Base-by-base conservation (phyloP, 352 stramenopile genomes). In the Phytophthora ohioensis region DNA sequence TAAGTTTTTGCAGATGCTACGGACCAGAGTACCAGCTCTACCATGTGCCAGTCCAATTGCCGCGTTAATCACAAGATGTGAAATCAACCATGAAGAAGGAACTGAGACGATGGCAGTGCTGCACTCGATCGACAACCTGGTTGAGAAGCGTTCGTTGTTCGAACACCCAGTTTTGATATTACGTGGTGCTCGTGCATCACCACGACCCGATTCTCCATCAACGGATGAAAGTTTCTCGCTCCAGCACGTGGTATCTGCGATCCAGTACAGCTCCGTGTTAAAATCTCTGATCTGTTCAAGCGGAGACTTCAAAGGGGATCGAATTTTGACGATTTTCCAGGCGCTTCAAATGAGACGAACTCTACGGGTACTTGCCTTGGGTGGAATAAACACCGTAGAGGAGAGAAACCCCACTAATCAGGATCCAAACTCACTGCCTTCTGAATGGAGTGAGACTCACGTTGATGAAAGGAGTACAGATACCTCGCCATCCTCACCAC, bases 61-160 rank as follows among this genome's bases (percentile, higher is more conserved):
- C 9, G 15, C 41, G 3, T 45, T 91, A 7, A 69, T 87, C 5
- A 13, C 61, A 1, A 64, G 53, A 34, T 79, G 61, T n/a, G 69
- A 80, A 36, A 27, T 30, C 4, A 76, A 72, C 7, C 57, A 78
- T 27, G 34, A 30, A 1, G 42, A 63, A 31, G 80, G 71, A 9
- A 49, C 71, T 3, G 79, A 86, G 42, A 61, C 73, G 4, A 75
- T 78, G 30, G 71, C 78, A 30, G 31, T 30, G 5, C 21, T 84
- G 2, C n/a, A 58, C 11, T 52, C 66, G 8, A 48, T 82, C 5
- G 63, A 74, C 9, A 76, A 67, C 13, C n/a, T 84, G 32, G 57
- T 59, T 13, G 76, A 87, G 47, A 81, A 81, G 38, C 71, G 73
- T n/a, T 71, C 80, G 34, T 60, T 91, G 21, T 90, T 90, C 36